Evolutionary conservation across 257 asterid species (phyloP).

Genomic region (Haberlea rhodopensis): DNA sequence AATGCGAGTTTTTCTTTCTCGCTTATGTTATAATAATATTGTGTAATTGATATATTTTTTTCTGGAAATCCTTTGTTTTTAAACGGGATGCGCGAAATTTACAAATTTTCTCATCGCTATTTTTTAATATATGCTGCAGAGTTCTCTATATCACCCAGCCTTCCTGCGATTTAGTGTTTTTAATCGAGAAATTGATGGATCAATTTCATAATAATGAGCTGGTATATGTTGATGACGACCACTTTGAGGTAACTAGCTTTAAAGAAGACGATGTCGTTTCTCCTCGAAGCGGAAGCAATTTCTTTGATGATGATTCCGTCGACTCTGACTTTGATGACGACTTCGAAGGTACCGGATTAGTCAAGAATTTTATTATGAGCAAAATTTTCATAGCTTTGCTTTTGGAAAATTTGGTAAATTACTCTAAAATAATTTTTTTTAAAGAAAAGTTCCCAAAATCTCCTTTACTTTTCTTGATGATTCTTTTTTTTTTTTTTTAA

Average conservation of each 20-base stretch:
- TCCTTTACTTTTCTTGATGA: too few relatives aligned
- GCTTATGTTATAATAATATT: too few relatives aligned
- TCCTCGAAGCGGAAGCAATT: conserved; percentile 25
- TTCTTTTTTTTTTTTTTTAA: too few relatives aligned
- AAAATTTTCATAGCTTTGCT: neutral
- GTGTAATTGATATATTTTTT: too few relatives aligned
- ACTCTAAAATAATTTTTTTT: too few relatives aligned
- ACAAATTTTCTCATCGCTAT: neutral
- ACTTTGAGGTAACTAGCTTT: conserved; percentile 39
- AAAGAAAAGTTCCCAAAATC: too few relatives aligned
- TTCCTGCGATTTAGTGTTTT: neutral
- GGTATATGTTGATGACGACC: conserved; percentile 50
- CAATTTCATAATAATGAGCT: conserved; percentile 55
- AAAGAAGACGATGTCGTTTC: conserved; percentile 39
- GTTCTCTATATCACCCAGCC: neutral
- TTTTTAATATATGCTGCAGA: neutral
- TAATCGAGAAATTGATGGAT: conserved; percentile 43
- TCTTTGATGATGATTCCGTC: conserved; percentile 31
- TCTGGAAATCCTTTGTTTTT: too few relatives aligned
- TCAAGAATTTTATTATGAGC: neutral
- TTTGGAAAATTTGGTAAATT: neutral
- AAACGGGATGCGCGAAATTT: too few relatives aligned
- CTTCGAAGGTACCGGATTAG: conserved; percentile 44
- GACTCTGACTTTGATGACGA: conserved; percentile 80
- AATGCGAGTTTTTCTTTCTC: neutral